A percentile compares a stretch with the other conserved stretches of the same genome.
Conservation (phyloP, 306 rosid genomes). For the Trifolium pratense region DNA sequence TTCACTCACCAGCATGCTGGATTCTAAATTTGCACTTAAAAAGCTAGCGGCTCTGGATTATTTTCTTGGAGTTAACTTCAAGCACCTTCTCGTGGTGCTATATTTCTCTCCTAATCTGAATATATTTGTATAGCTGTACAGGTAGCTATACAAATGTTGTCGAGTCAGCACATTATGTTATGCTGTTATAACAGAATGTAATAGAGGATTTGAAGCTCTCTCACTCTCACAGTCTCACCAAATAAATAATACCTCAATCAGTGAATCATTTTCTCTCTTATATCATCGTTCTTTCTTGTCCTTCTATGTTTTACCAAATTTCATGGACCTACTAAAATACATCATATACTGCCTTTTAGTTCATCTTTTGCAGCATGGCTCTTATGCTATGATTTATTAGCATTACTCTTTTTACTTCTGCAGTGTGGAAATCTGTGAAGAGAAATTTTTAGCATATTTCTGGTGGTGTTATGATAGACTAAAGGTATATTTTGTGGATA, state of each 20-base stretch:
- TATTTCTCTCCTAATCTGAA: not conserved
- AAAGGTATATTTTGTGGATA: conserved; percentile 54
- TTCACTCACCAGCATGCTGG: not conserved
- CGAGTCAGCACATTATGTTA: not conserved
- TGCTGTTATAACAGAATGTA: not conserved
- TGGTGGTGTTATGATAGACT: conserved; percentile 95
- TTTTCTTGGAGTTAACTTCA: not conserved
- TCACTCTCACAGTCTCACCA: no score
- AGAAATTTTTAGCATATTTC: conserved; percentile 85
- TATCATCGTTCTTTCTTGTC: conserved; percentile 12
- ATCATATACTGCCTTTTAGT: conserved; percentile 20
- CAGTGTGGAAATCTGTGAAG: conserved; percentile 78
- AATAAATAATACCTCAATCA: conserved; percentile 1
- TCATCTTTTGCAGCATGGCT: conserved; percentile 35
- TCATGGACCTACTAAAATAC: conserved; percentile 22
- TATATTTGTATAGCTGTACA: not conserved
- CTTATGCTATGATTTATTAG: conserved; percentile 43
- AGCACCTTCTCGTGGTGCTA: not conserved
- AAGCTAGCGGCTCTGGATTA: not conserved
- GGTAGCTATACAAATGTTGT: not conserved
- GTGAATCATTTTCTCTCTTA: conserved; percentile 10
- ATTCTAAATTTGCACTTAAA: not conserved
- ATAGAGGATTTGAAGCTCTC: not conserved
- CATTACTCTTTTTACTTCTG: conserved; percentile 44
- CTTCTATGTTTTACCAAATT: conserved; percentile 25